Base-by-base conservation (phyloP, 257 asterid genomes). In the Catharanthus roseus region DNA sequence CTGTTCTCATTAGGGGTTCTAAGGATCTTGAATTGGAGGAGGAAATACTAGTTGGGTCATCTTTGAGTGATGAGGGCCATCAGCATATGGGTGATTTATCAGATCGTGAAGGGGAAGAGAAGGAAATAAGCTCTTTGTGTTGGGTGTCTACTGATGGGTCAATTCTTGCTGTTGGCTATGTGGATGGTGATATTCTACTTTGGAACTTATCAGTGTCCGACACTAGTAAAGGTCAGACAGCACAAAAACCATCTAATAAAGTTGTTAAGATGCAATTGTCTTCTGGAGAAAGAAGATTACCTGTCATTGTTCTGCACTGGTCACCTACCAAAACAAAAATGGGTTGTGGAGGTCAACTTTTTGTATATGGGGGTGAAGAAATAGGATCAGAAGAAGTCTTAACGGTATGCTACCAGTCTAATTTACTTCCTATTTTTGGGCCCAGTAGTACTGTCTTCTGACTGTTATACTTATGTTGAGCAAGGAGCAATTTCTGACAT, bases 301-400 rank as follows among this genome's bases (percentile, higher is more conserved):
- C 99, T n/a, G 96, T 91, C 81, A 95, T 87, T 86, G 91, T 91
- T 78, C 81, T 91, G 78, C 90, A 80, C 79, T 93, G 96, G 96
- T 86, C 91, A 69, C 77, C 91, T 63, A 82, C 74, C 58, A 88
- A 79, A 76, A 72, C 85, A 66, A 86, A 71, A 65, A 83, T 74
- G 79, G 81, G 81, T 68, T 65, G 69, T 74, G 86, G 90, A 62
- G 96, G 99, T 65, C 88, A 85, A 68, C 93, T 95, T 78, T 95
- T 89, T 82, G 91, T 81, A 57, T 91, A 95, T 63, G 99, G 99
- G 61, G 99, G 99, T 72, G 97, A 84, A 79, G 86, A 86, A 80
- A 89, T 91, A 75, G 99, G 96, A 72, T 88, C 97, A 72, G 96
- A 91, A 50, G 99, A 95, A 88, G 97, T 90, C 70, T 75, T 95